Evolutionary conservation across 495 filamentous ascomycete species (phyloP).

Genomic region (Penicillium manginii): DNA sequence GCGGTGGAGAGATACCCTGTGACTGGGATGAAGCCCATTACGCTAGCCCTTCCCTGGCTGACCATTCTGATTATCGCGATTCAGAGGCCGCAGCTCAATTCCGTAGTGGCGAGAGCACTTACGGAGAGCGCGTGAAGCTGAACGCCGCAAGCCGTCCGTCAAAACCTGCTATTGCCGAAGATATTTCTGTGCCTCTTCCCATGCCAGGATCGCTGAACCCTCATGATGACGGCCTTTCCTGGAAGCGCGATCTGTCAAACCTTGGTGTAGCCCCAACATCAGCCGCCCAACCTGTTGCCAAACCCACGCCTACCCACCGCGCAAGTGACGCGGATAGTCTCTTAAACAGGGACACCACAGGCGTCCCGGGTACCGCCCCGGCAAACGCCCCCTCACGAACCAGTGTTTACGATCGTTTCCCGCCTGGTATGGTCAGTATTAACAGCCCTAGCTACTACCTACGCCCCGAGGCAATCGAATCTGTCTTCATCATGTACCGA

Average conservation of each 20-base stretch:
- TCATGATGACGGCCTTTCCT: constrained; percentile 20
- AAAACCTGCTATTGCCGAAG: neutral
- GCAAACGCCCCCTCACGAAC: neutral
- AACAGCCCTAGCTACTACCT: constrained; percentile 70
- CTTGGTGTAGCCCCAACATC: constrained; percentile 1
- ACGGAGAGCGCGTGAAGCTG: constrained; percentile 33
- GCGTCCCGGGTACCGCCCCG: neutral
- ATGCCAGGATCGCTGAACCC: constrained; percentile 35
- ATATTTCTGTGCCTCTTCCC: constrained; percentile 22
- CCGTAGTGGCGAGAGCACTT: constrained; percentile 28
- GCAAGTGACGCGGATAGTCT: neutral
- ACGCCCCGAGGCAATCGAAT: constrained; percentile 92
- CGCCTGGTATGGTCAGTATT: constrained; percentile 67
- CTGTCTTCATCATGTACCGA: constrained; percentile 94
- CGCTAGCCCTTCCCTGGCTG: constrained; percentile 21
- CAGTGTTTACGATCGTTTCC: constrained; percentile 57
- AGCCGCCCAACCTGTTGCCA: constrained; percentile 1
- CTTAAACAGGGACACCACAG: constrained; percentile 22
- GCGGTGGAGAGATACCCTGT: constrained; percentile 67
- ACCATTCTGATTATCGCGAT: constrained; percentile 45
- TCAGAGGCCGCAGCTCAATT: constrained; percentile 43
- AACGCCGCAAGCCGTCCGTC: constrained; percentile 13
- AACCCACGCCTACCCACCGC: neutral
- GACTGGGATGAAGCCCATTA: constrained; percentile 76
- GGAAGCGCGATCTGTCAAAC: constrained; percentile 25